phyloP scores from a whole-genome alignment of 2,329 filamentous ascomycete species.

The Hypoxylon sp. region DNA sequence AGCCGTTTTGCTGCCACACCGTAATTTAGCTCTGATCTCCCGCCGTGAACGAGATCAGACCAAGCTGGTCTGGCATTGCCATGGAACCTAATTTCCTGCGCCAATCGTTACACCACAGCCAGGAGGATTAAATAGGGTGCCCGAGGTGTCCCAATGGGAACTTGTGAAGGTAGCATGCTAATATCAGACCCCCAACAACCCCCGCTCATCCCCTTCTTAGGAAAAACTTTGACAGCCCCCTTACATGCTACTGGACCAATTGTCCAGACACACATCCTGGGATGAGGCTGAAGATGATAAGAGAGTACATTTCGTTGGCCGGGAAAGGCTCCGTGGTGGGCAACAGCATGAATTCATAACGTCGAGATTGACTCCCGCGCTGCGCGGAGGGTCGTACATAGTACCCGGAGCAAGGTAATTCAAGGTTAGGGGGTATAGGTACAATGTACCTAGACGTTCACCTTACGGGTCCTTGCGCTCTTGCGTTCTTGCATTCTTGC shows the following conservation, averaged over 20 bases:
- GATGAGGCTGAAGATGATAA: constrained; percentile 39
- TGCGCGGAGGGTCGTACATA: neutral
- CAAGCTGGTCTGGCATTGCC: constrained; percentile 6
- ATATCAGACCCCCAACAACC: constrained; percentile 23
- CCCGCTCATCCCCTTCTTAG: constrained; percentile 2
- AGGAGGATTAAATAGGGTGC: constrained; percentile 15
- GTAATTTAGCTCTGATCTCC: constrained; percentile 16
- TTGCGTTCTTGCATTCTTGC: too few relatives aligned
- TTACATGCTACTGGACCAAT: constrained; percentile 1
- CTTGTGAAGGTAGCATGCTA: constrained; percentile 6
- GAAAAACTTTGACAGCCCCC: constrained; percentile 2
- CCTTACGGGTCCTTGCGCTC: constrained; percentile 23
- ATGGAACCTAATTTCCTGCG: constrained; percentile 2
- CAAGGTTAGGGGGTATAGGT: neutral
- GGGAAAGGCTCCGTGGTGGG: constrained; percentile 18
- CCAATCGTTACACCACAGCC: neutral
- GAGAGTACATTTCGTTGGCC: constrained; percentile 15
- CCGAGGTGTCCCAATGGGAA: constrained; percentile 16
- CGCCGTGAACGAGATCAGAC: constrained; percentile 12
- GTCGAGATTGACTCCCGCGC: constrained; percentile 2
- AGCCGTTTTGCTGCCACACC: constrained; percentile 14
- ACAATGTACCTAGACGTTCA: constrained; percentile 5
- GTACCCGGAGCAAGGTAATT: neutral
- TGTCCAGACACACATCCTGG: constrained; percentile 15
- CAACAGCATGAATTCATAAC: constrained; percentile 25